Evolutionary conservation across 371 early-diverging fungal genomes (phyloP), one percentile per base, ranked within the genome.

Genomic region (Mortierella sp.): DNA sequence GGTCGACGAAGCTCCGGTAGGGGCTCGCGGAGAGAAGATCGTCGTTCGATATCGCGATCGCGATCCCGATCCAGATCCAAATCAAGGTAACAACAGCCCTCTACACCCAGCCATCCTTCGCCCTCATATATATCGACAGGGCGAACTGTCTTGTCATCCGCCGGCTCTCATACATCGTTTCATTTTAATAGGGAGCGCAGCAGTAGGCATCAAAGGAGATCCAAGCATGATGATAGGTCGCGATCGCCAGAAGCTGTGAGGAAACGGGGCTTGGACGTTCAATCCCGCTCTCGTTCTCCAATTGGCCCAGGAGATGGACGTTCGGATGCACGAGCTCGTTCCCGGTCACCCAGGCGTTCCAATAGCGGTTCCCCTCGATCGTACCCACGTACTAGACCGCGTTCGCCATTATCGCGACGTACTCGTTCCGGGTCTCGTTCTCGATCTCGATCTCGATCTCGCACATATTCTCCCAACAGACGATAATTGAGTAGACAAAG

Each of bases 41-140:
- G 5, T 16, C 50, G 57, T 23, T 52, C 65, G 0, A 16, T 10
- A 8, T 59, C 58, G 18, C 45, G 43, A 7, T 57, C 58, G 21
- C 61, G 50, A 28, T 63, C 65, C 19, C 61, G 50, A 28, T 63
- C 65, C 19, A 57, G 63, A 12, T 50, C 61, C 0, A 52, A 24
- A 58, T 48, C 69, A 42, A 54, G 68, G 46, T 62, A 51, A 18
- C 21, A 18, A 31, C 2, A 49, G 28, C 14, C 18, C 34, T 34
- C 10, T 7, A 10, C 34, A 4, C 10, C 34, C 34, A 34, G 34
- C 10, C 10, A 34, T 34, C 34, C n/a, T n/a, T n/a, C n/a, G n/a
- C n/a, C n/a, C n/a, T n/a, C n/a, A n/a, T n/a, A n/a, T n/a, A 34
- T 34, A 34, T 34, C 34, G 34, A 7, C 34, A 10, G 10, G 10